Evolutionary conservation across 139 green algal species (phyloP).

Genomic region (Mychonastes homosphaera): DNA sequence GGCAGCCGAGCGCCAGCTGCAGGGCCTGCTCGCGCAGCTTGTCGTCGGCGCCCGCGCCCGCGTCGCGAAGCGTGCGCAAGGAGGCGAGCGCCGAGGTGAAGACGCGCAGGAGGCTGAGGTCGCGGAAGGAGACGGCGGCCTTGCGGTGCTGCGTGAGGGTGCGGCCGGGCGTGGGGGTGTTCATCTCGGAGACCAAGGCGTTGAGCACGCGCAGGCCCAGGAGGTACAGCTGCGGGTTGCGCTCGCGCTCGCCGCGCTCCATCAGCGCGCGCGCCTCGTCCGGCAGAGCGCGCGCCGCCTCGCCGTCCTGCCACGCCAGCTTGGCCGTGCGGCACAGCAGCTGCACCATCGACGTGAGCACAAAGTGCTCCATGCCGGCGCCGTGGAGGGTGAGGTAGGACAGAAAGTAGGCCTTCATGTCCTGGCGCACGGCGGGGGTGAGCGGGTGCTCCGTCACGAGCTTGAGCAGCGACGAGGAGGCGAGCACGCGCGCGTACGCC

Average conservation of each 20-base stretch:
- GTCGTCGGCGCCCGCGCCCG: constrained; percentile 40
- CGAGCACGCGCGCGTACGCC: constrained; percentile 90
- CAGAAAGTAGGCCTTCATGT: constrained; percentile 84
- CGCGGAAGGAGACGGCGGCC: constrained; percentile 60
- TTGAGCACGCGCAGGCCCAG: constrained; percentile 84
- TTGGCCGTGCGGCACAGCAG: constrained; percentile 90
- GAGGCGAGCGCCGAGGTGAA: constrained; percentile 59
- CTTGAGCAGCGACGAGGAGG: constrained; percentile 76
- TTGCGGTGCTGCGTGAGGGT: constrained; percentile 92
- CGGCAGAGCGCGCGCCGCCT: constrained; percentile 68
- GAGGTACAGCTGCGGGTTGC: constrained; percentile 61
- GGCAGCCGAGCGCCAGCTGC: constrained; percentile 67
- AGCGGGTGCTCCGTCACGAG: constrained; percentile 83
- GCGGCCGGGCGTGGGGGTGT: constrained; percentile 67
- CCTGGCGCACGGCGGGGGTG: constrained; percentile 39
- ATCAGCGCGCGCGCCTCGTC: constrained; percentile 41
- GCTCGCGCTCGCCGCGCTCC: constrained; percentile 13
- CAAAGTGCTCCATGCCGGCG: constrained; percentile 62
- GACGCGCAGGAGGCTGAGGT: constrained; percentile 45
- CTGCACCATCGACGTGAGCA: constrained; percentile 54
- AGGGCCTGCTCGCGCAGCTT: constrained; percentile 73
- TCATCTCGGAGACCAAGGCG: constrained; percentile 72
- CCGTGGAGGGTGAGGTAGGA: constrained; percentile 70
- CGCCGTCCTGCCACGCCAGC: constrained; percentile 90
- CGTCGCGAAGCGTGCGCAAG: constrained; percentile 39